Base-by-base conservation (phyloP, 1,284 basidiomycete genomes). In the Cryptococcus floricola region DNA sequence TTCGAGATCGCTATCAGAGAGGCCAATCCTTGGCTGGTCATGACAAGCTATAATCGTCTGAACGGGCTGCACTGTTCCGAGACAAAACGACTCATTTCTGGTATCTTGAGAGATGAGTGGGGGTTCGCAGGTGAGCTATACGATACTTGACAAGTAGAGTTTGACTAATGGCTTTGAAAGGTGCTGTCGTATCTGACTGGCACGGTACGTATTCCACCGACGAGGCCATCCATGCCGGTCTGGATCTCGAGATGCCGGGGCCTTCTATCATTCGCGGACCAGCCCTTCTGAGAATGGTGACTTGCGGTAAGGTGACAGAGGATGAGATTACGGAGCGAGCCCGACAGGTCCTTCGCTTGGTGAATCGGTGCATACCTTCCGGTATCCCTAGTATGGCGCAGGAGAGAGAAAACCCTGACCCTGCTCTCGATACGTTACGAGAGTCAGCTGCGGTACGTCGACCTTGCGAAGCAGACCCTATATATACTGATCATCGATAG, bases 301-400 rank as follows among this genome's bases (percentile, higher is more conserved):
- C 75, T 18, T 81, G 84, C 5, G 79, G 85, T 18, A 90, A 89
- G 75, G 73, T 19, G 19, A 19, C 19, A 19, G 68, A 78, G 25
- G 80, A 82, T n/a, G 84, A 84, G 4, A 75, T 91, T 31, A 86
- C 87, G 63, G 82, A 83, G 38, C 83, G 88, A 19, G 88, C 86
- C 0, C 77, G 77, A 46, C 83, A 82, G 50, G 58, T 75, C 8
- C 63, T 68, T 34, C 39, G 58, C 5, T 63, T 65, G 45, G 60
- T 66, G 41, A 60, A 65, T 38, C 43, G 64, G 19, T 61, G 62
- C 10, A 57, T 64, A 39, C 51, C 57, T 12, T 62, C 65, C 0
- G 65, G 68, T 3, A 70, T 70, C 34, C 66, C 66, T 16, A 67
- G 66, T 43, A 45, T 62, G 13, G 72, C 80, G 43, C 77, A 74